Evolutionary conservation across 208 protist species (phyloP).

Genomic region (Acanthamoeba royreba): DNA sequence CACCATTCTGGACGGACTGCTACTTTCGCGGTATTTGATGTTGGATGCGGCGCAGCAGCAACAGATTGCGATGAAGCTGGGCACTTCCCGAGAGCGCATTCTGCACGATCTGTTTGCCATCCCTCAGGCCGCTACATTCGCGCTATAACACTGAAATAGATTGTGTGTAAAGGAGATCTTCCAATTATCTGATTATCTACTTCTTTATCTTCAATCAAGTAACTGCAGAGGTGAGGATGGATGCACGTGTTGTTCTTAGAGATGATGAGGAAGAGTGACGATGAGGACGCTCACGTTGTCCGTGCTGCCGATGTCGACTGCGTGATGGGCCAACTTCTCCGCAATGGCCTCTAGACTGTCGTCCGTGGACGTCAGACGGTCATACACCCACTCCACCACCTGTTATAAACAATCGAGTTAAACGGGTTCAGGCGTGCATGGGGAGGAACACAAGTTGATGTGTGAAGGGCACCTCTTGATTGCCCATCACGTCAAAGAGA

Average conservation of each 20-base stretch:
- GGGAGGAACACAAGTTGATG: background rate
- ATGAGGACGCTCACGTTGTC: slow-evolving; percentile 26
- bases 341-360: background rate
- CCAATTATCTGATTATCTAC: too few species aligned
- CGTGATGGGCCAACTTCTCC: background rate
- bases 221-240: too few species aligned
- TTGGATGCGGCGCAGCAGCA: background rate
- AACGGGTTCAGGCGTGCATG: too few species aligned
- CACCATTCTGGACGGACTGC: slow-evolving; percentile 34
- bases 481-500: slow-evolving; percentile 1
- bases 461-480: background rate
- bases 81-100: slow-evolving; percentile 3
- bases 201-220: too few species aligned
- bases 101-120: background rate
- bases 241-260: too few species aligned
- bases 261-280: background rate
- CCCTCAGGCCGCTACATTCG: too few species aligned
- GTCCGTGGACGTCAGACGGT: background rate
- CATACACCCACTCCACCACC: slow-evolving; percentile 12
- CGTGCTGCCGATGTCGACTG: slow-evolving; percentile 3
- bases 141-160: too few species aligned
- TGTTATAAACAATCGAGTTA: too few species aligned
- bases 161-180: too few species aligned
- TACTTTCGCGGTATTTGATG: slow-evolving; percentile 16
- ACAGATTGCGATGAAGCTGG: slow-evolving; percentile 6